phyloP scores from a whole-genome alignment of 495 filamentous ascomycete species.

The Lasiosphaeria hispida region DNA sequence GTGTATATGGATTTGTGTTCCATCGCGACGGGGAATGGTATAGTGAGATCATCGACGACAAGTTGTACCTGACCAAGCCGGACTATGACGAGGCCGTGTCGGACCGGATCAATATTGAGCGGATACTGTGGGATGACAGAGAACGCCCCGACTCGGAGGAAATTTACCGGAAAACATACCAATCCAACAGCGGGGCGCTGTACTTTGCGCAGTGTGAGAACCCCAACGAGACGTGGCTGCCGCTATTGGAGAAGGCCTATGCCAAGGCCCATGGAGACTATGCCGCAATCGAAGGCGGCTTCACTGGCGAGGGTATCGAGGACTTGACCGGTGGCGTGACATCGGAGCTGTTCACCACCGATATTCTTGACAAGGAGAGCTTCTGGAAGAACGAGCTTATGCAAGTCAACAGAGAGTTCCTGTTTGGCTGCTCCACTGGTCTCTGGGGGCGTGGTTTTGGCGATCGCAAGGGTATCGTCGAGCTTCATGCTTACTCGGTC shows the following conservation, averaged over 20 bases:
- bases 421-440: constrained; percentile 81
- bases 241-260: constrained; percentile 91
- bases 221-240: constrained; percentile 91
- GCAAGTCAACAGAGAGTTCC: constrained; percentile 80
- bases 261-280: constrained; percentile 94
- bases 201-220: constrained; percentile 86
- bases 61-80: constrained; percentile 74
- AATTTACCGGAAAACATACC: constrained; percentile 71
- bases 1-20: constrained; percentile 95
- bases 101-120: constrained; percentile 51
- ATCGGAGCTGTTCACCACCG: constrained; percentile 71
- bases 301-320: constrained; percentile 85
- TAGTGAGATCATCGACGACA: constrained; percentile 79
- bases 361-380: constrained; percentile 81
- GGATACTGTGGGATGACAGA: constrained; percentile 67
- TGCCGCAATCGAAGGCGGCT: constrained; percentile 78
- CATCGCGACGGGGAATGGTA: constrained; percentile 92
- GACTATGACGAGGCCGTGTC: constrained; percentile 67
- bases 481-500: constrained; percentile 87
- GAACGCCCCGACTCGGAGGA: constrained; percentile 72
- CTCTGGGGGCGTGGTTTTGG: constrained; percentile 55
- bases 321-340: constrained; percentile 93
- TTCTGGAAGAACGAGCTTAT: constrained; percentile 88
- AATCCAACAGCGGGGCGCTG: constrained; percentile 69
- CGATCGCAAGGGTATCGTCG: constrained; percentile 69